phyloP scores from a whole-genome alignment of 2,329 filamentous ascomycete species.

The Ophiognomonia clavigignenti-juglandacearum region DNA sequence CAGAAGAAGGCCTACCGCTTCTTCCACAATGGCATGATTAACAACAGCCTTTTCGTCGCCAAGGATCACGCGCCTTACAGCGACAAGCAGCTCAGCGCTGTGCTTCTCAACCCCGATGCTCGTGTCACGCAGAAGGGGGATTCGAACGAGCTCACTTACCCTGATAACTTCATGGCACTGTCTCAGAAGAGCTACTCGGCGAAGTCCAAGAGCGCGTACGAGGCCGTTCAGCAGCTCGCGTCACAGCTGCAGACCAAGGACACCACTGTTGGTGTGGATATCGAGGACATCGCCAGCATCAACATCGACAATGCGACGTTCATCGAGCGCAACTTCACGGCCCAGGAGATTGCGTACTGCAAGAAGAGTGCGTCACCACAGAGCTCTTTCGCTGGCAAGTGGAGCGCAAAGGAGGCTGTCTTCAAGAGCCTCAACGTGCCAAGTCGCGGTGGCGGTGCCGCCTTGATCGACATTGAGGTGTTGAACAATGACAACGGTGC shows the following conservation, averaged over 20 bases:
- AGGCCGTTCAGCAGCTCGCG: constrained; percentile 74
- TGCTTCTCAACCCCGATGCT: constrained; percentile 91
- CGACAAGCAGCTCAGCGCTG: constrained; percentile 76
- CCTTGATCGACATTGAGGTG: constrained; percentile 94
- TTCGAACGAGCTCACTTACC: constrained; percentile 70
- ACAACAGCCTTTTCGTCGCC: constrained; percentile 95
- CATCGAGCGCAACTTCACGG: constrained; percentile 89
- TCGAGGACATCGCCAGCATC: constrained; percentile 81
- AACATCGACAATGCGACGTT: constrained; percentile 95
- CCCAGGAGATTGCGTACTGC: constrained; percentile 81
- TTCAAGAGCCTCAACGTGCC: constrained; percentile 93
- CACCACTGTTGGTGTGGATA: constrained; percentile 88
- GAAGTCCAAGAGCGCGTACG: constrained; percentile 59
- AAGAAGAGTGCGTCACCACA: constrained; percentile 71
- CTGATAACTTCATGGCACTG: constrained; percentile 62
- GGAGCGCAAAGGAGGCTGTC: constrained; percentile 97
- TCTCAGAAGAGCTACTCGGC: constrained; percentile 46
- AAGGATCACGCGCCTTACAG: constrained; percentile 89
- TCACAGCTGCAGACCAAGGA: constrained; percentile 56
- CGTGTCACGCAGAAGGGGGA: constrained; percentile 86
- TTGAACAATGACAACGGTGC: constrained; percentile 73
- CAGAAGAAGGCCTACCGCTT: constrained; percentile 99
- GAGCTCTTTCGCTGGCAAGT: constrained; percentile 89
- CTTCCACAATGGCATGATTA: constrained; percentile 98
- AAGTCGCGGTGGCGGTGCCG: constrained; percentile 82